Evolutionary conservation across 139 green algal genomes (phyloP).

Genomic region (Ostreobium quekettii): DNA sequence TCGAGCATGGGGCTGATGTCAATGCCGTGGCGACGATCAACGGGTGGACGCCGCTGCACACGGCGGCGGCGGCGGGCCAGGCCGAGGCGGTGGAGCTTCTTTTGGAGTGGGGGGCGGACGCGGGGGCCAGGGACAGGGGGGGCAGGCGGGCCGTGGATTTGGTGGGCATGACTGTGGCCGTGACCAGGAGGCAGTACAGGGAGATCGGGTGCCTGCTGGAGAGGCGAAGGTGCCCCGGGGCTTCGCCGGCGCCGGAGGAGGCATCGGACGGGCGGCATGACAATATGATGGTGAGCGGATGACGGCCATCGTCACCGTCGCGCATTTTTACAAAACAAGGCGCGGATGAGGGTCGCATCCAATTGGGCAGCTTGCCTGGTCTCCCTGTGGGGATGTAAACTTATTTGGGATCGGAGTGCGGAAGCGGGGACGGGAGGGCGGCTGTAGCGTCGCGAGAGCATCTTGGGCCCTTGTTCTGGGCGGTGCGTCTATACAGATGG

Average conservation of each 20-base stretch:
- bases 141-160: not conserved
- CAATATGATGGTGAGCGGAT: no score
- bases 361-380: no score
- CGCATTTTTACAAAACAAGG: no score
- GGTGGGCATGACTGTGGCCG: not conserved
- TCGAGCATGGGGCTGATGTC: not conserved
- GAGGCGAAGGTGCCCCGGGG: no score
- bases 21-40: not conserved
- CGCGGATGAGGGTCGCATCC: no score
- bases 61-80: slow-evolving; percentile 3
- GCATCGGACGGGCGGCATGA: not conserved
- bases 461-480: no score
- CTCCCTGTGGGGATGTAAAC: no score
- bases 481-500: no score
- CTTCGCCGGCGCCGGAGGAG: not conserved
- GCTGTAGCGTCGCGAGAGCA: no score
- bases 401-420: no score
- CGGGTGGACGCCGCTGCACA: slow-evolving; percentile 13
- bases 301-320: no score
- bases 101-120: not conserved
- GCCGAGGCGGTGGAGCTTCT: not conserved
- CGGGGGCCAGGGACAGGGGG: not conserved
- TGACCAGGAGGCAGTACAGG: not conserved
- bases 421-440: no score
- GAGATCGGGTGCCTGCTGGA: slow-evolving; percentile 1